Evolutionary conservation across 257 asterid species (phyloP), one percentile per base, ranked within the genome.

Genomic region (Handroanthus guayacan): DNA sequence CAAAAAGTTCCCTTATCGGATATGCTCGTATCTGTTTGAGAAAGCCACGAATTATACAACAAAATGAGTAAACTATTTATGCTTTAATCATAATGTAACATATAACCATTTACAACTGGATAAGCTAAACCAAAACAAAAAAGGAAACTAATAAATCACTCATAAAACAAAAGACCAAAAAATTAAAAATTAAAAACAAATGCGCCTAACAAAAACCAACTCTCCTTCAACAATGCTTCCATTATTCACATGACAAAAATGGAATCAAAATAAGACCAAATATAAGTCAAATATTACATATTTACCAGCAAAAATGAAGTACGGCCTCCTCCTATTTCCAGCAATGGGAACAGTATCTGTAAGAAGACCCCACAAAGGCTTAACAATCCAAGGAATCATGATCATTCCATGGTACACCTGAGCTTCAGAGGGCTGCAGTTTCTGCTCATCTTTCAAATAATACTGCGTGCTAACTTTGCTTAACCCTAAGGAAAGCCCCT

Each of bases 391-490:
- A 45, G 97, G 98, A 62, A 91, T 84, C 75, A 83, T 84, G 75
- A 81, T 89, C 52, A 94, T 81, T n/a, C 91, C 97, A 13, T 86
- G 84, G 84, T 91, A 94, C 54, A 91, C 74, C 87, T 94, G 98
- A 72, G 98, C 89, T 81, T 91, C 89, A 76, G 97, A 91, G 55
- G 97, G 98, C 84, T 94, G 97, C 66, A 94, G 90, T 71, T 88
- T 94, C 87, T 87, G 98, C 81, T 85, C 95, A 84, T 90, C 97
- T 81, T 94, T 94, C 97, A 94, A 87, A 80, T 94, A 91, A 57
- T 94, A 91, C 78, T 94, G 97, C 2, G 93, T 91, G 51, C 92
- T 86, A 11, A 94, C 80, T 36, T 86, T 83, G 74, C 82, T 85
- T 81, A 94, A 76, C 78, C 90, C 92, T 76, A 91, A 85, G 60